Conservation (phyloP, 2,329 filamentous ascomycete genomes). For the Exophiala phaeomuriformis region DNA sequence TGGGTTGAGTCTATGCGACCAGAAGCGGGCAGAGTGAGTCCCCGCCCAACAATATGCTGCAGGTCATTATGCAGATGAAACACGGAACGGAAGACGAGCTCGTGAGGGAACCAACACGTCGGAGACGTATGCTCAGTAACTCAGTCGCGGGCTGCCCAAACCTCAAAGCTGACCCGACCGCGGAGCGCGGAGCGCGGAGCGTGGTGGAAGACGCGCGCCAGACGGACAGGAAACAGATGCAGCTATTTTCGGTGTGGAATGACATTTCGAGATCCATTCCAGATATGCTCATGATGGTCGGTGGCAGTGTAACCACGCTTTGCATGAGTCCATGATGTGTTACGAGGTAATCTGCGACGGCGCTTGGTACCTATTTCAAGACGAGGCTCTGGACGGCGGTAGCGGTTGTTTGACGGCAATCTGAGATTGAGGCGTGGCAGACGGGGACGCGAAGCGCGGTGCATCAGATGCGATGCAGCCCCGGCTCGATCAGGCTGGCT, state of each 20-base stretch:
- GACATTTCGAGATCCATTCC: constrained; percentile 4
- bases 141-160: constrained; percentile 15
- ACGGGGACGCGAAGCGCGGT: constrained; percentile 16
- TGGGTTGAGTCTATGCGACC: constrained; percentile 22
- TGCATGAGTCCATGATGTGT: constrained; percentile 15
- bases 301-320: constrained; percentile 14
- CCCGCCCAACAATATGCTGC: constrained; percentile 22
- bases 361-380: constrained; percentile 24
- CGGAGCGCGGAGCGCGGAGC: constrained; percentile 17
- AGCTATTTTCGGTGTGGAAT: constrained; percentile 20
- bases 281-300: constrained; percentile 8
- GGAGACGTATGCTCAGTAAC: constrained; percentile 16
- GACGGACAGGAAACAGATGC: constrained; percentile 19
- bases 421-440: constrained; percentile 14
- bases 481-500: background rate
- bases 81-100: constrained; percentile 17
- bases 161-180: constrained; percentile 5
- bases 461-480: constrained; percentile 7
- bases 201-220: constrained; percentile 20
- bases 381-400: constrained; percentile 19
- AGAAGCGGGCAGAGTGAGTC: constrained; percentile 13
- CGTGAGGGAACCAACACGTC: constrained; percentile 21
- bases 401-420: constrained; percentile 19
- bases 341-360: constrained; percentile 23
- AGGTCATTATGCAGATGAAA: constrained; percentile 23